These are phyloP conservation scores for Mycena vitilis DNA, from an alignment of 768 basidiomycete species.

Conservation along the genomic window DNA sequence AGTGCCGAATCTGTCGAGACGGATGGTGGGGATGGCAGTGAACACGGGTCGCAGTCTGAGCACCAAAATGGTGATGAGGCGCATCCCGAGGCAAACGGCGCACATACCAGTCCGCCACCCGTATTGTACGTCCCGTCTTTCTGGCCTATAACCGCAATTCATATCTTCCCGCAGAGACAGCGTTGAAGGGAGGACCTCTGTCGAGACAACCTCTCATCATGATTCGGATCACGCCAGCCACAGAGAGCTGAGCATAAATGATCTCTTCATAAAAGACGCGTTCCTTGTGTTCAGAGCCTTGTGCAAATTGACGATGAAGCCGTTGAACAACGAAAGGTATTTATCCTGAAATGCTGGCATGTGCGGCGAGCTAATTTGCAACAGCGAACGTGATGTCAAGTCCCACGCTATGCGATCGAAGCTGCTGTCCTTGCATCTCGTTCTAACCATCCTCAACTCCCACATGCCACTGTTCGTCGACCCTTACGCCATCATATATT, in stretches of 20 bases:
- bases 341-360: constrained; percentile 11
- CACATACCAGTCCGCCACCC: neutral
- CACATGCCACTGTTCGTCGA: constrained; percentile 93
- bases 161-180: constrained; percentile 44
- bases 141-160: neutral
- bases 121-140: constrained; percentile 21
- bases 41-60: constrained; percentile 13
- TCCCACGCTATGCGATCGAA: constrained; percentile 99
- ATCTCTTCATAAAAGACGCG: constrained; percentile 96
- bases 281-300: constrained; percentile 97
- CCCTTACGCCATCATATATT: constrained; percentile 90
- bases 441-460: constrained; percentile 90
- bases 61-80: constrained; percentile 18
- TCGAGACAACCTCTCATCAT: constrained; percentile 45
- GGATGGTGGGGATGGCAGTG: constrained; percentile 10
- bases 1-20: constrained; percentile 24
- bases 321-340: constrained; percentile 92
- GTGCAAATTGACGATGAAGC: constrained; percentile 98
- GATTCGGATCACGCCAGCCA: constrained; percentile 45
- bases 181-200: constrained; percentile 49
- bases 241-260: constrained; percentile 76
- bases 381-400: constrained; percentile 92
- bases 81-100: constrained; percentile 16
- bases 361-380: constrained; percentile 29
- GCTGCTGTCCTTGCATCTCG: constrained; percentile 91